These are phyloP conservation scores for Tilletiopsis washingtonensis DNA, from an alignment of 1,284 basidiomycete genomes.

Conservation along the genomic window DNA sequence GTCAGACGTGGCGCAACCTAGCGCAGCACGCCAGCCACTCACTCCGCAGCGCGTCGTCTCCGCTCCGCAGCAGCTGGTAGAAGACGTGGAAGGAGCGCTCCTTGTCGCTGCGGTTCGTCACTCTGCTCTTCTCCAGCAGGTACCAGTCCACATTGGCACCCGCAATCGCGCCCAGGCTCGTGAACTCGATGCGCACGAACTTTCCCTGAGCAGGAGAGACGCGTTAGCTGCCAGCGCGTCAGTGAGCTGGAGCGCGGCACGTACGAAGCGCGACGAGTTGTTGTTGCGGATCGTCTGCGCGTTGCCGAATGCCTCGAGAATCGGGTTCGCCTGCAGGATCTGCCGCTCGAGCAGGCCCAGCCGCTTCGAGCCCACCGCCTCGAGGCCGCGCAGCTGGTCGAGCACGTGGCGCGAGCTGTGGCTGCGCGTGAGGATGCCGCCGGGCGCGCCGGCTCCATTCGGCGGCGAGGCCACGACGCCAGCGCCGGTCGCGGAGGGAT, in stretches of 20 bases:
- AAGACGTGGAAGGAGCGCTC: slow-evolving; percentile 96
- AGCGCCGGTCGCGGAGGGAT: slow-evolving; percentile 7
- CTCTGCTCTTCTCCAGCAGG: slow-evolving; percentile 91
- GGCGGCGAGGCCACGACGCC: slow-evolving; percentile 12
- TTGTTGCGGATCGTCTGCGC: slow-evolving; percentile 98
- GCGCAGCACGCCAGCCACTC: not conserved
- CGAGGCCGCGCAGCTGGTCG: slow-evolving; percentile 33
- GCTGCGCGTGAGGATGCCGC: slow-evolving; percentile 19
- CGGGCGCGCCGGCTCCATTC: not conserved
- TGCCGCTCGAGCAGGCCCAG: slow-evolving; percentile 89
- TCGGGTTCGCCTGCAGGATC: slow-evolving; percentile 95
- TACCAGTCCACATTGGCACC: slow-evolving; percentile 99
- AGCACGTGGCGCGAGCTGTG: slow-evolving; percentile 27
- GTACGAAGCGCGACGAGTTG: slow-evolving; percentile 84
- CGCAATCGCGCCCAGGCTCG: slow-evolving; percentile 85
- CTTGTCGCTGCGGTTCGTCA: slow-evolving; percentile 50
- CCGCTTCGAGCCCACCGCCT: slow-evolving; percentile 26
- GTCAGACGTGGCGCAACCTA: slow-evolving; percentile 53
- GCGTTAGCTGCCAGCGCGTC: no score
- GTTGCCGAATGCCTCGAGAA: slow-evolving; percentile 96
- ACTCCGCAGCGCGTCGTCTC: slow-evolving; percentile 35
- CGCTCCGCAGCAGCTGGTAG: slow-evolving; percentile 63
- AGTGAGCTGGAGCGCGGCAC: no score
- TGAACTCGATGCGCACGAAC: slow-evolving; percentile 93
- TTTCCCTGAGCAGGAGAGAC: slow-evolving; percentile 55